phyloP scores from a whole-genome alignment of 805 yeast genomes.

The Wickerhamiella alocasiicola region DNA sequence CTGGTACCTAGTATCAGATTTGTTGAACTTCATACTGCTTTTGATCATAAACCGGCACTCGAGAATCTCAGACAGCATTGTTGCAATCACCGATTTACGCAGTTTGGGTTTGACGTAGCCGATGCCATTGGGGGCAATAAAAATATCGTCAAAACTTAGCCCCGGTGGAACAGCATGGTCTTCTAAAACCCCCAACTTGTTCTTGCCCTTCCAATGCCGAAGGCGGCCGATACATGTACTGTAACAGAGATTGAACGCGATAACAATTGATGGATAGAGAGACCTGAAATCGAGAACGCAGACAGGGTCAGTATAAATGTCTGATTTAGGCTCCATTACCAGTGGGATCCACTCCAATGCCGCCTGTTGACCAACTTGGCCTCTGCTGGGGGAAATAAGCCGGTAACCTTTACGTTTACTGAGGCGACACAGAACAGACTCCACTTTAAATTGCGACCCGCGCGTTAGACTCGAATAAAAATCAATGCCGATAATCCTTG shows the following conservation, averaged over 20 bases:
- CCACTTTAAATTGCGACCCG: conserved; percentile 92
- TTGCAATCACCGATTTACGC: conserved; percentile 62
- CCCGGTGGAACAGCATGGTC: conserved; percentile 44
- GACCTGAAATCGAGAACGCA: conserved; percentile 90
- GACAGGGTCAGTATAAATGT: conserved; percentile 76
- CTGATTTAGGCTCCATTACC: conserved; percentile 84
- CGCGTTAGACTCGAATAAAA: conserved; percentile 76
- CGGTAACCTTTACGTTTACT: conserved; percentile 65
- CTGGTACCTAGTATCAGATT: conserved; percentile 24
- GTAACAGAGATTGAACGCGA: conserved; percentile 72
- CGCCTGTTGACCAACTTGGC: conserved; percentile 70
- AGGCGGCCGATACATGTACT: conserved; percentile 33
- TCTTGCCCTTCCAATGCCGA: conserved; percentile 24
- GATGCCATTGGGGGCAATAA: conserved; percentile 76
- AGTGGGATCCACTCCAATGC: conserved; percentile 81
- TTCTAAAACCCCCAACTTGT: conserved; percentile 29
- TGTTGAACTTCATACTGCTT: conserved; percentile 46
- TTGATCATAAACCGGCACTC: conserved; percentile 72
- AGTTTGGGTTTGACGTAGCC: conserved; percentile 56
- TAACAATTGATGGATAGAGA: conserved; percentile 80
- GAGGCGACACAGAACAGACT: conserved; percentile 63
- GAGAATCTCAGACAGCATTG: conserved; percentile 72
- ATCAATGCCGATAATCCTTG: conserved; percentile 78
- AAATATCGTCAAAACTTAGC: conserved; percentile 42
- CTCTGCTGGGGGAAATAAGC: conserved; percentile 64